A percentile compares a stretch with the other conserved stretches of the same genome.
phyloP scores from a whole-genome alignment of 495 filamentous ascomycete species.

The Tuber calosporum region DNA sequence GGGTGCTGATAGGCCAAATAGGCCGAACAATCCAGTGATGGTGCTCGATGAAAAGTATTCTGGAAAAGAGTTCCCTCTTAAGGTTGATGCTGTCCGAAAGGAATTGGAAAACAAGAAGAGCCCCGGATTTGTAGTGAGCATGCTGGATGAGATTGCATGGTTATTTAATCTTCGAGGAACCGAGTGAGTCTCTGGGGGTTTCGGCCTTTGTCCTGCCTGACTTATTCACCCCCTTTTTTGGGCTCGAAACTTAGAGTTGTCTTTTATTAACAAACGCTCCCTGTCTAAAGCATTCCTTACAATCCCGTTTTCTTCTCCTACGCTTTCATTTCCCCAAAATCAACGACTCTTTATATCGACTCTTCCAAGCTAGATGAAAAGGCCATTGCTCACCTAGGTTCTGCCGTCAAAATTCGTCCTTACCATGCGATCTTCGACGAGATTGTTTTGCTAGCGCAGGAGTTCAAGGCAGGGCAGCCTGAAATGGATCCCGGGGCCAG shows the following conservation, averaged over 20 bases:
- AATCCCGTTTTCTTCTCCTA: slow-evolving; percentile 99
- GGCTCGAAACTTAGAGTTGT: slow-evolving; percentile 4
- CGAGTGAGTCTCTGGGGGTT: slow-evolving; percentile 55
- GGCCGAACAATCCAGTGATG: slow-evolving; percentile 68
- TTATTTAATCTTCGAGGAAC: slow-evolving; percentile 91
- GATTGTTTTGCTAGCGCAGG: slow-evolving; percentile 53
- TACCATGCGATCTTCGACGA: slow-evolving; percentile 81
- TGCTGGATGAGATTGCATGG: slow-evolving; percentile 98
- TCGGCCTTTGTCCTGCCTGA: slow-evolving; percentile 7
- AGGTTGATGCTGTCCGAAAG: slow-evolving; percentile 79
- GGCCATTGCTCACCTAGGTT: slow-evolving; percentile 61
- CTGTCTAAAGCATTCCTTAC: slow-evolving; percentile 66
- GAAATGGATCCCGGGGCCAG: slow-evolving; percentile 42
- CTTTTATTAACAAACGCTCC: slow-evolving; percentile 26
- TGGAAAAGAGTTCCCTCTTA: slow-evolving; percentile 75
- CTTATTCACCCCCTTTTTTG: slow-evolving; percentile 11
- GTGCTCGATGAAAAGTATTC: slow-evolving; percentile 64
- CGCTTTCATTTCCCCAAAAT: slow-evolving; percentile 73
- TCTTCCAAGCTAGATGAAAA: slow-evolving; percentile 65
- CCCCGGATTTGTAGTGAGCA: slow-evolving; percentile 79
- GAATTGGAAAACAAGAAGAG: slow-evolving; percentile 88
- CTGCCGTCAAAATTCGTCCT: slow-evolving; percentile 64
- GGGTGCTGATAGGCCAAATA: slow-evolving; percentile 63
- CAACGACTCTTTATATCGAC: slow-evolving; percentile 79
- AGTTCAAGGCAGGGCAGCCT: slow-evolving; percentile 44